phyloP scores from a whole-genome alignment of 163 green algal species.

The Chlorella variabilis region DNA sequence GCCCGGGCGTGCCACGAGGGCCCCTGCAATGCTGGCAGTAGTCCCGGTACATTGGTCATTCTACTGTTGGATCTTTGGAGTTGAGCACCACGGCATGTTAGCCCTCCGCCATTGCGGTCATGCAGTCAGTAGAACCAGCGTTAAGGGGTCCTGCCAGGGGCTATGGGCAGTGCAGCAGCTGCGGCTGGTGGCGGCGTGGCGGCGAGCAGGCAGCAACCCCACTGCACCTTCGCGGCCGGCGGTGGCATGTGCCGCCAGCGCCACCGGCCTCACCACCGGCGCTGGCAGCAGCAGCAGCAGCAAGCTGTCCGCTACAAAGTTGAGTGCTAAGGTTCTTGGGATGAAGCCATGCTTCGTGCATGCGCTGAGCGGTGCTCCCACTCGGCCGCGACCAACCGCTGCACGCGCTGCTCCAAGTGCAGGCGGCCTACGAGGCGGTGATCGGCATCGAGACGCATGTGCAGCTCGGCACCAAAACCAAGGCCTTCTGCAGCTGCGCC shows the following conservation, averaged over 20 bases:
- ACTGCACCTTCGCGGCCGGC: not conserved
- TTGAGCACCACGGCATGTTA: too few species aligned
- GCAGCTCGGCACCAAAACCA: conserved; percentile 93
- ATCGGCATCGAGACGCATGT: conserved; percentile 99
- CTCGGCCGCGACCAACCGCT: too few species aligned
- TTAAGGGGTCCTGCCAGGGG: too few species aligned
- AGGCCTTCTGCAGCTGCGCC: conserved; percentile 94
- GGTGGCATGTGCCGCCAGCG: not conserved
- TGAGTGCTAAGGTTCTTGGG: not conserved
- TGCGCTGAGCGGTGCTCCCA: too few species aligned
- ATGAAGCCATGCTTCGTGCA: too few species aligned
- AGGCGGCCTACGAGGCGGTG: conserved; percentile 89
- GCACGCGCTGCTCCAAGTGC: not conserved
- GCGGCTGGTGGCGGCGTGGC: not conserved
- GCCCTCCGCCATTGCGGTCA: too few species aligned
- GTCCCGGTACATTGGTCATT: too few species aligned
- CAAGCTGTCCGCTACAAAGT: not conserved
- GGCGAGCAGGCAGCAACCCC: not conserved
- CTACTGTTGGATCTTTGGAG: too few species aligned
- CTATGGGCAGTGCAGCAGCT: not conserved
- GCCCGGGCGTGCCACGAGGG: too few species aligned
- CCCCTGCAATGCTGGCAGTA: too few species aligned
- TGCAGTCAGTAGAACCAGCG: too few species aligned
- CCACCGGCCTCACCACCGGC: not conserved
- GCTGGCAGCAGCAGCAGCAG: conserved; percentile 8